These are phyloP conservation scores for Phytophthora ramorum DNA, from an alignment of 352 stramenopile species.

Conservation along the genomic window DNA sequence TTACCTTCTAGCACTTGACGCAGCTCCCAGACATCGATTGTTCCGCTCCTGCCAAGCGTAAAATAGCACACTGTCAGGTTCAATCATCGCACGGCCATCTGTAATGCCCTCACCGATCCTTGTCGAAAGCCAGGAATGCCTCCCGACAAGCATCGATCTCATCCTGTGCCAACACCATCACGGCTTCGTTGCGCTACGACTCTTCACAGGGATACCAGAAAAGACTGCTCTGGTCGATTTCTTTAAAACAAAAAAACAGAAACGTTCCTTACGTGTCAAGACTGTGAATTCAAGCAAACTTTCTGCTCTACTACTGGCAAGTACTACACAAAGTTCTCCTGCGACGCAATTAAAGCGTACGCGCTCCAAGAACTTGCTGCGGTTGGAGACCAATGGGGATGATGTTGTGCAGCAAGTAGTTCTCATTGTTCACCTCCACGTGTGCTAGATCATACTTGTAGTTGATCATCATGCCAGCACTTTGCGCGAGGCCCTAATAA, in stretches of 20 bases:
- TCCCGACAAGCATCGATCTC: constrained; percentile 97
- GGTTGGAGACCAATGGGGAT: constrained; percentile 81
- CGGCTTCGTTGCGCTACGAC: constrained; percentile 14
- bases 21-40: constrained; percentile 96
- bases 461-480: constrained; percentile 86
- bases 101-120: constrained; percentile 75
- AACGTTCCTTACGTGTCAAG: no score
- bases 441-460: constrained; percentile 86
- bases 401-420: constrained; percentile 81
- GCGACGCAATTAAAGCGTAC: constrained; percentile 19
- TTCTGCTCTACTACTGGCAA: neutral
- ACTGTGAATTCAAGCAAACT: neutral
- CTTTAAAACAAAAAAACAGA: neutral
- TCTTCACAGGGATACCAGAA: constrained; percentile 30
- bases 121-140: constrained; percentile 98
- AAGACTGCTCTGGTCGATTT: neutral
- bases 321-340: neutral
- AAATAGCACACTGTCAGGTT: neutral
- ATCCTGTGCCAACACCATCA: constrained; percentile 93
- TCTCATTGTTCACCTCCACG: constrained; percentile 85
- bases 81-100: neutral
- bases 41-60: constrained; percentile 72
- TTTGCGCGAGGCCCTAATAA: constrained; percentile 69
- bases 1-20: constrained; percentile 93
- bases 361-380: constrained; percentile 49